Conservation (phyloP, 78 protist genomes). For the slime mould (Dictyostelium discoideum) region dicty_2.7 NC_007088.5:6684501-6685000, state of each 20-base stretch:
- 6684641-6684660: constrained; percentile 88
- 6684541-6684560: constrained; percentile 96
- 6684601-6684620: constrained; percentile 92
- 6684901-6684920: constrained; percentile 86
- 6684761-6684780: constrained; percentile 97
- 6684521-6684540: constrained; percentile 98
- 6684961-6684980: constrained; percentile 93
- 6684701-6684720: constrained; percentile 99
- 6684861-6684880: constrained; percentile 77
- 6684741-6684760: constrained; percentile 97
- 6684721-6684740: constrained; percentile 95
- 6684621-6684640: constrained; percentile 89
- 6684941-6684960: constrained; percentile 94
- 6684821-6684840: constrained; percentile 89
- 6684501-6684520: constrained; percentile 91
- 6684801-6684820: constrained; percentile 89
- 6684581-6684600: constrained; percentile 95
- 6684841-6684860: constrained; percentile 45
- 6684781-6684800: constrained; percentile 86
- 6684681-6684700: constrained; percentile 95
- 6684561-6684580: constrained; percentile 97
- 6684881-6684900: constrained; percentile 80
- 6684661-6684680: constrained; percentile 85
- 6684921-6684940: constrained; percentile 96
- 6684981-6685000: constrained; percentile 66